Conservation (phyloP, 78 protist genomes). For the Acrasis kona region DNA sequence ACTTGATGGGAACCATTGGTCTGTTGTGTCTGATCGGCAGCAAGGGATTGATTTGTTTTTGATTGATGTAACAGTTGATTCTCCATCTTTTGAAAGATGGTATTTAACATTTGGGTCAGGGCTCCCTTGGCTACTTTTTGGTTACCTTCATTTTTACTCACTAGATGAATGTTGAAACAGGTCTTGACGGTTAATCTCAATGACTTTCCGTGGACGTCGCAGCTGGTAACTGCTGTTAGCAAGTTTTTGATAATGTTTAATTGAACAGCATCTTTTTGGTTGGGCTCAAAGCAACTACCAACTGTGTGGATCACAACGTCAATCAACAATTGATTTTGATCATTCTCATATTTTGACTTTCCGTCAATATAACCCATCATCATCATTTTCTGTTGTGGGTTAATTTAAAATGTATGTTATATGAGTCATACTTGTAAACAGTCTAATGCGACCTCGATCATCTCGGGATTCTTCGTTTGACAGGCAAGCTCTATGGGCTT, state of each 20-base stretch:
- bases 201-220: conserved; percentile 7
- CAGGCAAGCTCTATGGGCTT: neutral
- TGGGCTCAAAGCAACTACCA: neutral
- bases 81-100: conserved; percentile 33
- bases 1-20: too few species aligned
- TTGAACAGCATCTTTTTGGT: conserved; percentile 43
- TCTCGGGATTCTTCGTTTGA: neutral
- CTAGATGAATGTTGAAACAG: conserved; percentile 20
- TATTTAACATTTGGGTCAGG: conserved; percentile 45
- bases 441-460: neutral
- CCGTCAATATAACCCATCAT: neutral
- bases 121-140: conserved; percentile 37
- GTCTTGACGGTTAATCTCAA: conserved; percentile 18
- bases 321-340: neutral
- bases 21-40: too few species aligned
- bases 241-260: conserved; percentile 51
- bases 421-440: neutral
- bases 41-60: too few species aligned
- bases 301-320: neutral
- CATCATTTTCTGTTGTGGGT: neutral
- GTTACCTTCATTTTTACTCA: conserved; percentile 1
- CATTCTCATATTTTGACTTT: neutral
- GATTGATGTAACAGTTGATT: neutral
- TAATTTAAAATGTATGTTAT: too few species aligned
- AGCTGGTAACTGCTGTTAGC: conserved; percentile 53